These are phyloP conservation scores for Ophiostoma triangulosporum DNA, from an alignment of 2,329 filamentous ascomycete genomes.

Conservation along the genomic window DNA sequence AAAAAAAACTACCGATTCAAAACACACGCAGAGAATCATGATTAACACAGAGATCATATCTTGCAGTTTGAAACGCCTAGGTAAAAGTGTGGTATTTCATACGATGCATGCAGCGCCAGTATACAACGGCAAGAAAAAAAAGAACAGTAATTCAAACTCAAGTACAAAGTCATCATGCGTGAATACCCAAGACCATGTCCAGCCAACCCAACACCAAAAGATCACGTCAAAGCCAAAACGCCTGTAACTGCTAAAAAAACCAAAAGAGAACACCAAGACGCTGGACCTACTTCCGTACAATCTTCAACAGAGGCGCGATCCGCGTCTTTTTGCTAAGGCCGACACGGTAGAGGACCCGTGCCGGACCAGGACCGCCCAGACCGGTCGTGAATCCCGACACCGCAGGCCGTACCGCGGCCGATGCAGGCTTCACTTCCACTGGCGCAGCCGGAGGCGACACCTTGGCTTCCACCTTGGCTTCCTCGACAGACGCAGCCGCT, in stretches of 20 bases:
- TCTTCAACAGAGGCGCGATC: constrained; percentile 39
- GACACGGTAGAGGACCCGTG: constrained; percentile 34
- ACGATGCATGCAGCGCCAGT: no score
- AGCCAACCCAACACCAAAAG: not conserved
- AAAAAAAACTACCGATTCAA: no score
- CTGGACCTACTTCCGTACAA: constrained; percentile 26
- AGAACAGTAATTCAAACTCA: no score
- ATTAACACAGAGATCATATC: no score
- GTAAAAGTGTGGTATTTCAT: no score
- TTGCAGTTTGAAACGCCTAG: no score
- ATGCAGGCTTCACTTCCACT: not conserved
- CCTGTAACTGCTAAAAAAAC: not conserved
- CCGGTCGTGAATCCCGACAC: not conserved
- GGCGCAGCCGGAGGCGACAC: not conserved
- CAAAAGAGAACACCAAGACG: not conserved
- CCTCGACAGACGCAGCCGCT: no score
- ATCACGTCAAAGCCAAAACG: not conserved
- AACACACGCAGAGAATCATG: no score
- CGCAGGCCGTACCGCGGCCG: not conserved
- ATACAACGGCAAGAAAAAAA: no score
- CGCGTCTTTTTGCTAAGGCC: constrained; percentile 36
- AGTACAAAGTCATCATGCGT: no score
- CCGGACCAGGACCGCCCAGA: constrained; percentile 7
- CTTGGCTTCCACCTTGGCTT: no score
- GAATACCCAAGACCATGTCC: no score